A percentile compares a stretch with the other conserved stretches of the same genome.
phyloP scores from a whole-genome alignment of 164 flowering plant genomes.

The Aristolochia fimbriata region DNA sequence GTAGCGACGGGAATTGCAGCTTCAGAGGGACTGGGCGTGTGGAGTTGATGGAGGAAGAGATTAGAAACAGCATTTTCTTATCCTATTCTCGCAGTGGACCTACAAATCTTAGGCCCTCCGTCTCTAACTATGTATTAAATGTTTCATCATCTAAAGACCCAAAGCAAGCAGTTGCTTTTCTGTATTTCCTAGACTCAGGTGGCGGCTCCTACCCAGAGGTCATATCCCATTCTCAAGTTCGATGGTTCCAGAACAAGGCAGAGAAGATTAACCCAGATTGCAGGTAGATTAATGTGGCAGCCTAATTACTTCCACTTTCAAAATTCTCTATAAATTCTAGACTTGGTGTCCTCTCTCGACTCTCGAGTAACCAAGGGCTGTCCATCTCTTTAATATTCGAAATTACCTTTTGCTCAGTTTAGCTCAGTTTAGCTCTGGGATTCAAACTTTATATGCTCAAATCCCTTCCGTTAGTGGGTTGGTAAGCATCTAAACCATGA shows the following conservation, averaged over 20 bases:
- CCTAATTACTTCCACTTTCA: neutral
- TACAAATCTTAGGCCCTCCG: conserved; percentile 67
- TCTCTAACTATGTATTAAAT: conserved; percentile 70
- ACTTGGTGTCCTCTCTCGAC: too few relatives aligned
- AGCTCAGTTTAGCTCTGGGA: too few relatives aligned
- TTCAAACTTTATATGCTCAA: too few relatives aligned
- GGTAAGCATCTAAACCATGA: too few relatives aligned
- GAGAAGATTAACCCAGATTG: conserved; percentile 53
- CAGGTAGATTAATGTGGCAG: conserved; percentile 27
- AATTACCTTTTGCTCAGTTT: too few relatives aligned
- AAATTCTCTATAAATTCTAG: neutral
- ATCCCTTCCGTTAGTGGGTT: too few relatives aligned
- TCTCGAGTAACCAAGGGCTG: too few relatives aligned
- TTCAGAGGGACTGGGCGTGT: conserved; percentile 57
- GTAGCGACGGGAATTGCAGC: conserved; percentile 37
- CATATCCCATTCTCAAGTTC: conserved; percentile 67
- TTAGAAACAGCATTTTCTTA: conserved; percentile 22
- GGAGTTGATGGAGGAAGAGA: conserved; percentile 55
- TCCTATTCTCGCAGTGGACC: conserved; percentile 64
- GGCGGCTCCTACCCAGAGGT: conserved; percentile 91
- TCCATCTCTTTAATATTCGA: too few relatives aligned
- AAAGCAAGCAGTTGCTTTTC: conserved; percentile 27
- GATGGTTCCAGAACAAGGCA: conserved; percentile 55
- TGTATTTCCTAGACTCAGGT: conserved; percentile 88
- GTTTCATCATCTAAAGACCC: conserved; percentile 35